phyloP scores from a whole-genome alignment of 2,329 filamentous ascomycete species.

The Aspergillus sp. region DNA sequence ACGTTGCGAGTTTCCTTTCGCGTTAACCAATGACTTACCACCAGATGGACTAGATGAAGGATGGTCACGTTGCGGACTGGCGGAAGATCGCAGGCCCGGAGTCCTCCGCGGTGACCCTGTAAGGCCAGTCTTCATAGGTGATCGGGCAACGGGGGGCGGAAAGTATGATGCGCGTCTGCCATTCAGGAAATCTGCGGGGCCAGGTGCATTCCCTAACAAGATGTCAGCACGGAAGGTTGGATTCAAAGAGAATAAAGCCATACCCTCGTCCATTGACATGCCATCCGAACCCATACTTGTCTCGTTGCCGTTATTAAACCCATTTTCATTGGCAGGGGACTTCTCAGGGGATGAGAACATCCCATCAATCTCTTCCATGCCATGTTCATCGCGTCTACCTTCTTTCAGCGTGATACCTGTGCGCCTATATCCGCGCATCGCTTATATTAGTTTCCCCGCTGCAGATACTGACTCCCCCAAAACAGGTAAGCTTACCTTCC shows the following conservation, averaged over 20 bases:
- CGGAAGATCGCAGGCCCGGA: slow-evolving; percentile 36
- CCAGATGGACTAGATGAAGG: slow-evolving; percentile 36
- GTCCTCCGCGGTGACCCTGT: slow-evolving; percentile 38
- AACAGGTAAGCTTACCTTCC: slow-evolving; percentile 35
- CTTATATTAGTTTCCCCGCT: slow-evolving; percentile 9
- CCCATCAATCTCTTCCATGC: slow-evolving; percentile 78
- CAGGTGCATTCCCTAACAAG: slow-evolving; percentile 33
- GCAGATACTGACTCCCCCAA: neutral
- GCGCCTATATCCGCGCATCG: slow-evolving; percentile 53
- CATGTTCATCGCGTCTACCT: slow-evolving; percentile 79
- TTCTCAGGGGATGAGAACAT: slow-evolving; percentile 84
- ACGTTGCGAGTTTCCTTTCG: slow-evolving; percentile 16
- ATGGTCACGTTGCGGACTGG: slow-evolving; percentile 27
- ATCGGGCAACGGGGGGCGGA: slow-evolving; percentile 37
- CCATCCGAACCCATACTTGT: slow-evolving; percentile 50
- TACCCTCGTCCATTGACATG: slow-evolving; percentile 61
- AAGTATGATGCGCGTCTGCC: slow-evolving; percentile 29
- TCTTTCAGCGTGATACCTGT: slow-evolving; percentile 80
- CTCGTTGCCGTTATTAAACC: slow-evolving; percentile 29
- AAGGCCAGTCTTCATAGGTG: slow-evolving; percentile 40
- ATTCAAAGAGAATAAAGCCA: neutral
- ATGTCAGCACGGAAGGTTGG: neutral
- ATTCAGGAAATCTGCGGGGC: slow-evolving; percentile 37
- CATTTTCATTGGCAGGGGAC: slow-evolving; percentile 36
- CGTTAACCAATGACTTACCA: slow-evolving; percentile 19